phyloP scores from a whole-genome alignment of 192 early-diverging fungal genomes.

The Thoreauomyces humboldtii region DNA sequence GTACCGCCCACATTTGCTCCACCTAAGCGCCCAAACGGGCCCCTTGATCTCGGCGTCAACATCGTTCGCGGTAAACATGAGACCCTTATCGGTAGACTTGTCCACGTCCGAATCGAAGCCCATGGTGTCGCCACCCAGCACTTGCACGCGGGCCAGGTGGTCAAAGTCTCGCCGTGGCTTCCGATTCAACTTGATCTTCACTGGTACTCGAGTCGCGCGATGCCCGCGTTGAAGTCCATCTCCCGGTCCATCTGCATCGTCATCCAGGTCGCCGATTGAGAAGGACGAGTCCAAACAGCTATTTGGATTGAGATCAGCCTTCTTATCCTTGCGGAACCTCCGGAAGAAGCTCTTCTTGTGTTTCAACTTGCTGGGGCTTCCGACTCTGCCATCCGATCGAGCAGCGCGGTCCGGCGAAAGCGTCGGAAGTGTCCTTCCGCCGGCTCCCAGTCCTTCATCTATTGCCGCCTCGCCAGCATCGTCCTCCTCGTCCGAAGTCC shows the following conservation, averaged over 20 bases:
- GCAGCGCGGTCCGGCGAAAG: too few relatives aligned
- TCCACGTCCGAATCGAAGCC: background rate
- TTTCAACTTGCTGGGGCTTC: constrained; percentile 2
- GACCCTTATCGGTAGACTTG: background rate
- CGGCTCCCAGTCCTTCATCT: background rate
- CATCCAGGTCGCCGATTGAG: constrained; percentile 15
- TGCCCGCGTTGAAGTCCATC: background rate
- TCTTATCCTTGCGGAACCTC: constrained; percentile 19
- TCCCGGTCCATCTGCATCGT: background rate
- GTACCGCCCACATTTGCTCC: constrained; percentile 75
- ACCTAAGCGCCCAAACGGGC: constrained; percentile 73
- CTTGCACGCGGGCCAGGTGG: constrained; percentile 27
- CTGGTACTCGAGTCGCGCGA: background rate
- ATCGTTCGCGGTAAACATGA: constrained; percentile 20
- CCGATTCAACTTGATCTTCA: constrained; percentile 34
- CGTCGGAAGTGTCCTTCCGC: too few relatives aligned
- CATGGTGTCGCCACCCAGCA: constrained; percentile 21
- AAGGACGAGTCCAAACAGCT: background rate
- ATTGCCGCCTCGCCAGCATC: background rate
- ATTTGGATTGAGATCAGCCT: background rate
- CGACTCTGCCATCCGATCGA: background rate
- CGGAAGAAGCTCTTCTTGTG: constrained; percentile 14
- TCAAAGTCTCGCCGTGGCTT: constrained; percentile 32
- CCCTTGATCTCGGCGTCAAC: constrained; percentile 36
- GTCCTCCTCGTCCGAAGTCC: constrained; percentile 15